A percentile compares a stretch with the other conserved stretches of the same genome.
These are phyloP conservation scores for Cutaneotrichosporon arboriforme DNA, from an alignment of 1,284 basidiomycete species.

Conservation along the genomic window DNA sequence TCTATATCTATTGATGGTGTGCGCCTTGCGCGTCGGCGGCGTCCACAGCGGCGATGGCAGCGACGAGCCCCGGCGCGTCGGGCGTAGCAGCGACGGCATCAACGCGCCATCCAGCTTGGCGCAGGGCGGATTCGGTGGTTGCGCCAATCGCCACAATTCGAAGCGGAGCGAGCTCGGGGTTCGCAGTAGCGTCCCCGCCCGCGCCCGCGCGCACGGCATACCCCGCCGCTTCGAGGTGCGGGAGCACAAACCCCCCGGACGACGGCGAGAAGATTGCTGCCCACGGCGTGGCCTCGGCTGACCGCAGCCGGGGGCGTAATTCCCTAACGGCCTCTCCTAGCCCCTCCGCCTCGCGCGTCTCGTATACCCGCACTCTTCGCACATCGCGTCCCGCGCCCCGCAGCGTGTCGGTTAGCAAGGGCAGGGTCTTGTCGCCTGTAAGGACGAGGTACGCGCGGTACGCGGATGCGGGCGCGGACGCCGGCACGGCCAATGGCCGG, in stretches of 20 bases:
- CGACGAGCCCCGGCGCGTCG: slow-evolving; percentile 27
- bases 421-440: slow-evolving; percentile 39
- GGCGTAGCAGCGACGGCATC: slow-evolving; percentile 39
- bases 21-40: no score
- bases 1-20: no score
- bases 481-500: no score
- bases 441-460: slow-evolving; percentile 31
- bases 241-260: slow-evolving; percentile 30
- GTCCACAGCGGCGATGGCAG: slow-evolving; percentile 17
- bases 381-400: slow-evolving; percentile 16
- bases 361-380: slow-evolving; percentile 26
- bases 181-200: background rate
- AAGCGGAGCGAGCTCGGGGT: no score
- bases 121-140: slow-evolving; percentile 33
- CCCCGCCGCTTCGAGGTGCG: slow-evolving; percentile 4
- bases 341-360: slow-evolving; percentile 8
- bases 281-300: slow-evolving; percentile 61
- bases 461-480: no score
- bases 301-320: slow-evolving; percentile 44
- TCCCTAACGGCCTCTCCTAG: slow-evolving; percentile 56
- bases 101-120: slow-evolving; percentile 17
- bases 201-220: background rate
- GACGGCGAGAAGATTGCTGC: slow-evolving; percentile 43
- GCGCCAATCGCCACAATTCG: slow-evolving; percentile 38
- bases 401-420: slow-evolving; percentile 26